Conservation (phyloP, 2,329 filamentous ascomycete genomes). For the Stenocarpella maydis region DNA sequence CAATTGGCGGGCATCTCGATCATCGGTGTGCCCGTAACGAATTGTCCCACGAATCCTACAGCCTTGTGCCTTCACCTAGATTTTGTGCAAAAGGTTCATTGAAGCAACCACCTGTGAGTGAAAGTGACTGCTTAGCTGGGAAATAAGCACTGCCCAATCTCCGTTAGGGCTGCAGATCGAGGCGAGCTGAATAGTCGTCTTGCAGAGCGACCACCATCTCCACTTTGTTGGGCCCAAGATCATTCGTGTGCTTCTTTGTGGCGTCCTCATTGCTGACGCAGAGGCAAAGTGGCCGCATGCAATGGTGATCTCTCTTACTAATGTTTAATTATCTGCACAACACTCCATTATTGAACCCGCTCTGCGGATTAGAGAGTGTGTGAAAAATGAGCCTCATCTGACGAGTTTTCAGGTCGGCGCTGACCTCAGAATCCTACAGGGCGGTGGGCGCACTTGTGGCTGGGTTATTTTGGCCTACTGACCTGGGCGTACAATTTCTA, state of each 20-base stretch:
- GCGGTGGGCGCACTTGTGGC: neutral
- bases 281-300: too few relatives aligned
- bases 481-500: neutral
- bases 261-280: neutral
- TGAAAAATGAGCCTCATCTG: neutral
- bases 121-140: neutral
- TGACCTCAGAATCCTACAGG: neutral
- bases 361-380: neutral
- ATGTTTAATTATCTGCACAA: neutral
- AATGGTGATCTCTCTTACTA: neutral
- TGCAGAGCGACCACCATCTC: neutral
- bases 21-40: neutral
- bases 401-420: neutral
- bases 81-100: neutral
- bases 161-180: neutral
- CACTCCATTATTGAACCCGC: neutral
- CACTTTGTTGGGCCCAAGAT: neutral
- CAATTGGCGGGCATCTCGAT: neutral
- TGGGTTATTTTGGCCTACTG: neutral
- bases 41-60: neutral
- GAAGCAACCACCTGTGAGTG: too few relatives aligned
- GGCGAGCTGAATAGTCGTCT: neutral
- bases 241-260: neutral
- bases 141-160: neutral
- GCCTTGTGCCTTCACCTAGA: neutral